phyloP scores from a whole-genome alignment of 208 protist genomes.

The Entamoeba dispar region DNA sequence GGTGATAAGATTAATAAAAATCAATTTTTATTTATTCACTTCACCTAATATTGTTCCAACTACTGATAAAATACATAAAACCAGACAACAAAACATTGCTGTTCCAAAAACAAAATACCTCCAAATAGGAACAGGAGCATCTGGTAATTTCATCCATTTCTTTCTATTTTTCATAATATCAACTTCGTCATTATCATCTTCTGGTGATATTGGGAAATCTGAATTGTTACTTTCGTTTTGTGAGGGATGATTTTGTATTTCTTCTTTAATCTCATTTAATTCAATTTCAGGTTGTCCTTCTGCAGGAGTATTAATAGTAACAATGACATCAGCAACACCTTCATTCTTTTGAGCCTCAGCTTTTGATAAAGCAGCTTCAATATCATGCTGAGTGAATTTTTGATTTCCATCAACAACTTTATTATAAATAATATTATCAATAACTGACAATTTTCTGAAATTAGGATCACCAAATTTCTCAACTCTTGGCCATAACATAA shows the following conservation, averaged over 20 bases:
- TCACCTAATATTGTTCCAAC: not conserved
- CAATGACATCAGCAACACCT: not conserved
- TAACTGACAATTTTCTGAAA: not conserved
- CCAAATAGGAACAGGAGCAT: not conserved
- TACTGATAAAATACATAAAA: not conserved
- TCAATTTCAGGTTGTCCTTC: not conserved
- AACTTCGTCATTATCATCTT: not conserved
- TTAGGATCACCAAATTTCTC: not conserved
- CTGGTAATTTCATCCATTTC: not conserved
- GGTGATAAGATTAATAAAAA: no score
- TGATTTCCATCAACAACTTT: not conserved
- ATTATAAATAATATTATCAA: not conserved
- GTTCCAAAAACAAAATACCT: not conserved
- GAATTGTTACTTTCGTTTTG: not conserved
- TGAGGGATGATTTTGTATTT: not conserved
- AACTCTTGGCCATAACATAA: not conserved
- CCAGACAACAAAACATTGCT: not conserved
- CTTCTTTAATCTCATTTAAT: not conserved
- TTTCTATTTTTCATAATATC: not conserved
- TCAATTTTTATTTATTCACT: not conserved
- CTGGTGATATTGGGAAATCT: not conserved
- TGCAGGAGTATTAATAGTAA: not conserved
- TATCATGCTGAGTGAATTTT: not conserved
- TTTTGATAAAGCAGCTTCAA: not conserved
- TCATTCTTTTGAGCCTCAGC: not conserved